These are phyloP conservation scores for Tribonema minus DNA, from an alignment of 108 stramenopile species.

Conservation along the genomic window DNA sequence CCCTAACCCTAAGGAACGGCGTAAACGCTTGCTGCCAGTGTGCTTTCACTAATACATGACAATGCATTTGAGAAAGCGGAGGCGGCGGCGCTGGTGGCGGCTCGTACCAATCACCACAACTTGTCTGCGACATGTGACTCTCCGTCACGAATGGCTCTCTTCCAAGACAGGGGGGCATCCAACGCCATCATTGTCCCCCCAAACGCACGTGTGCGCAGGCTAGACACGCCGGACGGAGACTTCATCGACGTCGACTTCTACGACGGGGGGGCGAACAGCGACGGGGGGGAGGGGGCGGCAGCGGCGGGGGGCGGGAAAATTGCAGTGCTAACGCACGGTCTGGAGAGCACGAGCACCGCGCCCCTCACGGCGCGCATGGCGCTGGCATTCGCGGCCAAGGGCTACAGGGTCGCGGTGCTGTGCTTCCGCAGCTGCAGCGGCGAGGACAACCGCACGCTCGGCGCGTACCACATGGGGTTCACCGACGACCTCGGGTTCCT, in stretches of 20 bases:
- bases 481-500: slow-evolving; percentile 71
- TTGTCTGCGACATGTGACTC: background rate
- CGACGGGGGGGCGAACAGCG: background rate
- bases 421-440: slow-evolving; percentile 83
- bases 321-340: slow-evolving; percentile 32
- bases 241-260: slow-evolving; percentile 44
- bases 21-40: no score
- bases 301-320: background rate
- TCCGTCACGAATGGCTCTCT: slow-evolving; percentile 33
- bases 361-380: slow-evolving; percentile 38
- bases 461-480: slow-evolving; percentile 82
- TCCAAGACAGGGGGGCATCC: no score
- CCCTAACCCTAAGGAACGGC: no score
- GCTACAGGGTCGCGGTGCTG: slow-evolving; percentile 50
- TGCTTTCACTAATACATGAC: background rate
- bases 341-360: slow-evolving; percentile 38
- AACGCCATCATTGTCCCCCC: no score
- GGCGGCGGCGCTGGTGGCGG: background rate
- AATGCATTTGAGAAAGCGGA: background rate
- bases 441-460: slow-evolving; percentile 59
- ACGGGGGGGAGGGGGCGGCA: background rate
- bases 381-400: slow-evolving; percentile 9
- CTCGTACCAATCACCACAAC: background rate
- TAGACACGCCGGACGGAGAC: slow-evolving; percentile 41
- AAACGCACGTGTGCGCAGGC: no score